Percentiles rank a stretch among this genome's conserved stretches.
phyloP scores from a whole-genome alignment of 1,284 basidiomycete genomes.

The Cryptococcus depauperatus region DNA sequence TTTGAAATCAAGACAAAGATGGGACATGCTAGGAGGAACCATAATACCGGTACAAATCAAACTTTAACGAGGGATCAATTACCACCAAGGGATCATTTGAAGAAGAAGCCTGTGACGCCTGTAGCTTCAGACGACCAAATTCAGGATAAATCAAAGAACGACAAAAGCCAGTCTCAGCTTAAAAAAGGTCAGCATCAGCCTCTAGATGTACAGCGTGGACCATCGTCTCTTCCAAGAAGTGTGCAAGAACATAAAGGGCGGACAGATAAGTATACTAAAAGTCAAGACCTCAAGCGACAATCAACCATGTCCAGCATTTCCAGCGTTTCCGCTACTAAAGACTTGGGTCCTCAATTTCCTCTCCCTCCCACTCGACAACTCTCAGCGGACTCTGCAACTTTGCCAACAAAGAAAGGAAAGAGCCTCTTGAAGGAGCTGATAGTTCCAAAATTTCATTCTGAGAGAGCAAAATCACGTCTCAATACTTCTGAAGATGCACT shows the following conservation, averaged over 20 bases:
- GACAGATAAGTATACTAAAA: background rate
- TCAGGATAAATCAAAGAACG: background rate
- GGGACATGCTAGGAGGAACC: background rate
- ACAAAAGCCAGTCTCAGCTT: background rate
- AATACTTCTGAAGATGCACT: background rate
- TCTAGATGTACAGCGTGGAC: background rate
- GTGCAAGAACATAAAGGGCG: background rate
- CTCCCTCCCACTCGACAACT: constrained; percentile 3
- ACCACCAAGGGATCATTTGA: constrained; percentile 5
- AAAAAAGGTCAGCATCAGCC: background rate
- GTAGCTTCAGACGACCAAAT: background rate
- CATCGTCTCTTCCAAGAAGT: background rate
- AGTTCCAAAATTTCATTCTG: background rate
- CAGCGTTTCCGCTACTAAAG: constrained; percentile 4
- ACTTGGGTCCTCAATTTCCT: constrained; percentile 9
- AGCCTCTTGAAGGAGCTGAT: background rate
- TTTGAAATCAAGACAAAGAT: background rate
- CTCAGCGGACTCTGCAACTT: background rate
- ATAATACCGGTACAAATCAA: background rate
- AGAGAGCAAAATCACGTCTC: background rate
- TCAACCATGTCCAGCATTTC: constrained; percentile 7
- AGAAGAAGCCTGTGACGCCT: background rate
- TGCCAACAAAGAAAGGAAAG: background rate
- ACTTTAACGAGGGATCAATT: background rate
- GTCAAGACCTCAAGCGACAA: constrained; percentile 2